Percentiles rank a stretch among this genome's conserved stretches.
Evolutionary conservation across 2,329 filamentous ascomycete species (phyloP).

Genomic region (Coniochaeta prunicola): DNA sequence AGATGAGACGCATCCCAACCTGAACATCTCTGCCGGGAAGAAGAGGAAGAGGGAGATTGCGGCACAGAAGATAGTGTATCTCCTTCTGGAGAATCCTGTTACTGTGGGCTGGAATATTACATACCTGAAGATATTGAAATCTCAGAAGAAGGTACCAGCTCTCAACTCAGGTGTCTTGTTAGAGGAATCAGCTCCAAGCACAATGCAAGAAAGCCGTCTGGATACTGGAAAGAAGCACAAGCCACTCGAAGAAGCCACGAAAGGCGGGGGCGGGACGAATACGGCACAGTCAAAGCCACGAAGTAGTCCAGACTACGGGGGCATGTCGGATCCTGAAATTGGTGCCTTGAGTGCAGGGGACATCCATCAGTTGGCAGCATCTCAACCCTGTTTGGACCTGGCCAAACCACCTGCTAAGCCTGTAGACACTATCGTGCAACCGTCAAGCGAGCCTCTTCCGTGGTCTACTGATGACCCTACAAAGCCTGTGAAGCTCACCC

Average conservation of each 20-base stretch:
- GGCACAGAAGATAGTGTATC: constrained; percentile 28
- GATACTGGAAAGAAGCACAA: background rate
- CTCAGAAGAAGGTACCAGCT: background rate
- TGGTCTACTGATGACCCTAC: constrained; percentile 32
- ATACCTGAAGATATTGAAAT: constrained; percentile 21
- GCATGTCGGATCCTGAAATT: background rate
- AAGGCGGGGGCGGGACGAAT: background rate
- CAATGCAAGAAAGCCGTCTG: background rate
- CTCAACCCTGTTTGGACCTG: background rate
- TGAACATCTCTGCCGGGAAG: constrained; percentile 1
- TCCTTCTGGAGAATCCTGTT: constrained; percentile 36
- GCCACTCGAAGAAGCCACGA: background rate
- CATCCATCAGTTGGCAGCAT: background rate
- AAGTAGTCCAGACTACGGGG: background rate
- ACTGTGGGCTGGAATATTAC: constrained; percentile 41
- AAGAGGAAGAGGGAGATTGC: background rate
- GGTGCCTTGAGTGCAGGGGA: too few species aligned
- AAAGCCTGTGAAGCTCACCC: constrained; percentile 43
- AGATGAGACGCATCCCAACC: constrained; percentile 1
- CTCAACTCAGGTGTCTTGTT: background rate
- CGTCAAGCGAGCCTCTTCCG: constrained; percentile 21
- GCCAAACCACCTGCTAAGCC: background rate
- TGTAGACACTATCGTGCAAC: background rate
- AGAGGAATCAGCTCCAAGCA: background rate
- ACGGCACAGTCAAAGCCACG: background rate